Evolutionary conservation across 257 asterid genomes (phyloP), one percentile per base, ranked within the genome.

Genomic region (Solanum chiquidenum): DNA sequence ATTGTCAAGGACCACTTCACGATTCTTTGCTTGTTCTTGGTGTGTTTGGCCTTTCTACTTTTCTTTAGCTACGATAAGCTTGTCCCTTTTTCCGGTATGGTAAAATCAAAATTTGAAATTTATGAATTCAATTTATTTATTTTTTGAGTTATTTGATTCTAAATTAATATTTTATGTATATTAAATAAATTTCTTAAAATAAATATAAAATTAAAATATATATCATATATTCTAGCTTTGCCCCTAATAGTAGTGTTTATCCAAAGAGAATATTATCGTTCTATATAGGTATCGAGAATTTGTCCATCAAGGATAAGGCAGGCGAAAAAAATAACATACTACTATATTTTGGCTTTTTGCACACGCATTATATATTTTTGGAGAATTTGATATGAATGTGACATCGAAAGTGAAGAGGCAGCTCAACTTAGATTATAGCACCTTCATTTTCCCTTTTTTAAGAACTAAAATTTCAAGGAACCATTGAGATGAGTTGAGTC

Each of bases 331-430:
- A 72, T 34, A 8, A 2, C 13, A 12, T 72, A 34, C 9, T 18
- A 72, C 13, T 64, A 64, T 64, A 10, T 11, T 64, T 64, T 11
- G 9, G 2, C 18, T 9, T 18, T 2, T 6, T 72, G 27, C 25
- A 68, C 37, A 13, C 0, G 0, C 11, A 3, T 68, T 25, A 11
- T 64, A 25, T 0, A 58, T 58, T 58, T 20, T 55, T 3, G 5
- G 2, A 55, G 12, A 21, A 7, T 1, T 20, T 20, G 10, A 7
- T 20, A 58, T 7, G 66, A 0, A 20, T 20, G 11, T 1, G 0
- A 20, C 25, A 55, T 58, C 25, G 0, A 58, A 1, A 20, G 2
- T 20, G 12, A 55, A 20, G 25, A 7, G 2, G 2, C 0, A 0
- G 5, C 16, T 0, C 11, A 20, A 20, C 25, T 58, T 20, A 20